Evolutionary conservation across 1,139 yeast species (phyloP).

Genomic region (Trichomonascaceae sp.): DNA sequence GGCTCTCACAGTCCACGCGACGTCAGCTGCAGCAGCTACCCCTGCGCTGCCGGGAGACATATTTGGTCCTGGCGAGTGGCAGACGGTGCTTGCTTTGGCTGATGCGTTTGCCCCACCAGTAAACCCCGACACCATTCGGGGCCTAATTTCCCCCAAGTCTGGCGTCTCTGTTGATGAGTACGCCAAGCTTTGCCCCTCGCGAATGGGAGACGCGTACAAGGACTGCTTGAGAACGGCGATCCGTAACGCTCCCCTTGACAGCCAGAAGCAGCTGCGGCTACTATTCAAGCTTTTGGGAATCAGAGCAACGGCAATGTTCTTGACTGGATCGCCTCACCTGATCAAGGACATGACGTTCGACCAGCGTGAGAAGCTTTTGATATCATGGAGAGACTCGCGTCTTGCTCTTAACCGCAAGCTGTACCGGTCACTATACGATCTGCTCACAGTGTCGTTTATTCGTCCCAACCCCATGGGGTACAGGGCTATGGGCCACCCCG

Average conservation of each 20-base stretch:
- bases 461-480: slow-evolving; percentile 10
- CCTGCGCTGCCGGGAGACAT: neutral
- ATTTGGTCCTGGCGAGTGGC: slow-evolving; percentile 7
- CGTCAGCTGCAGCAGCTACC: neutral
- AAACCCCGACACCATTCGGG: slow-evolving; percentile 7
- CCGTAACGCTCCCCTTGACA: slow-evolving; percentile 5
- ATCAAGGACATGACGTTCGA: slow-evolving; percentile 16
- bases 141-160: slow-evolving; percentile 4
- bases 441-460: slow-evolving; percentile 8
- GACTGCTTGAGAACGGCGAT: slow-evolving; percentile 6
- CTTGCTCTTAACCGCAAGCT: slow-evolving; percentile 12
- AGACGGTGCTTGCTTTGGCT: slow-evolving; percentile 12
- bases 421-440: slow-evolving; percentile 10
- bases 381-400: slow-evolving; percentile 12
- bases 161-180: slow-evolving; percentile 8
- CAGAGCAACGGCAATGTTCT: slow-evolving; percentile 13
- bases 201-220: slow-evolving; percentile 16
- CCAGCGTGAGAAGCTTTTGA: slow-evolving; percentile 10
- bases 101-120: slow-evolving; percentile 15
- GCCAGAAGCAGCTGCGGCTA: slow-evolving; percentile 8
- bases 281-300: slow-evolving; percentile 13
- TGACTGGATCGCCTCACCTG: slow-evolving; percentile 15
- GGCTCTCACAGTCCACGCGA: no score
- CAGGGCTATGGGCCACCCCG: slow-evolving; percentile 15
- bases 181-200: slow-evolving; percentile 13